Percentiles rank a stretch among this genome's conserved stretches.
Evolutionary conservation across 2,329 filamentous ascomycete species (phyloP).

Genomic region (Stagonosporopsis tanaceti): DNA sequence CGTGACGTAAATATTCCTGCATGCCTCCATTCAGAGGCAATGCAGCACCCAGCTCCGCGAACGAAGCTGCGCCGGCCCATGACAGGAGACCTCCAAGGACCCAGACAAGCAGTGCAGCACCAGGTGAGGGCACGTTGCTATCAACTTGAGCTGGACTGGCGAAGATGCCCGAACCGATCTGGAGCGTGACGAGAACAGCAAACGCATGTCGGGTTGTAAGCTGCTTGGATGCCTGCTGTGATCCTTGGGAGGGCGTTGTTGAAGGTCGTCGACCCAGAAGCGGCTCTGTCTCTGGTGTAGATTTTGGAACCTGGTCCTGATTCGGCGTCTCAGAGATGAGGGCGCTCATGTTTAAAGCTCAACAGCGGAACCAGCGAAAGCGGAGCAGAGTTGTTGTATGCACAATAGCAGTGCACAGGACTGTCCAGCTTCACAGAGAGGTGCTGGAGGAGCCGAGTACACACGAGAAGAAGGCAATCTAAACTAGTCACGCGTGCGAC

Average conservation of each 20-base stretch:
- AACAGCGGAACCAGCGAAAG: neutral
- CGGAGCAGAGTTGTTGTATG: neutral
- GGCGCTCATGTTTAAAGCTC: slow-evolving; percentile 12
- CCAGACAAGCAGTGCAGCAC: slow-evolving; percentile 66
- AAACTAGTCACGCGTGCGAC: slow-evolving; percentile 13
- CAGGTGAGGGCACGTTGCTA: slow-evolving; percentile 69
- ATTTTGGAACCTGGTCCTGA: slow-evolving; percentile 24
- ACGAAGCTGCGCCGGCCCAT: slow-evolving; percentile 69
- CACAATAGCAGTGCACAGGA: neutral
- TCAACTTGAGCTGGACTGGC: slow-evolving; percentile 70
- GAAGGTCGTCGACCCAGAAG: slow-evolving; percentile 33
- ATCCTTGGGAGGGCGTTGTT: slow-evolving; percentile 18
- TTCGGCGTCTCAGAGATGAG: slow-evolving; percentile 9
- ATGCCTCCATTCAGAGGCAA: slow-evolving; percentile 71
- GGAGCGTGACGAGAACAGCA: slow-evolving; percentile 68
- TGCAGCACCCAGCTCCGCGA: slow-evolving; percentile 69
- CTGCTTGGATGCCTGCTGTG: slow-evolving; percentile 31
- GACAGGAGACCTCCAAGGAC: slow-evolving; percentile 67
- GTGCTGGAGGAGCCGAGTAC: neutral
- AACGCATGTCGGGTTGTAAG: slow-evolving; percentile 56
- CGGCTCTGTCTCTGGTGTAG: slow-evolving; percentile 36
- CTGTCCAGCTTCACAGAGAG: neutral
- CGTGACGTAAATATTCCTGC: slow-evolving; percentile 68
- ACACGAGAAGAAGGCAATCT: neutral
- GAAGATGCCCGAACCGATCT: slow-evolving; percentile 71